Evolutionary conservation across 139 green algal genomes (phyloP), one percentile per base, ranked within the genome.

Genomic region (Micractinium conductrix): DNA sequence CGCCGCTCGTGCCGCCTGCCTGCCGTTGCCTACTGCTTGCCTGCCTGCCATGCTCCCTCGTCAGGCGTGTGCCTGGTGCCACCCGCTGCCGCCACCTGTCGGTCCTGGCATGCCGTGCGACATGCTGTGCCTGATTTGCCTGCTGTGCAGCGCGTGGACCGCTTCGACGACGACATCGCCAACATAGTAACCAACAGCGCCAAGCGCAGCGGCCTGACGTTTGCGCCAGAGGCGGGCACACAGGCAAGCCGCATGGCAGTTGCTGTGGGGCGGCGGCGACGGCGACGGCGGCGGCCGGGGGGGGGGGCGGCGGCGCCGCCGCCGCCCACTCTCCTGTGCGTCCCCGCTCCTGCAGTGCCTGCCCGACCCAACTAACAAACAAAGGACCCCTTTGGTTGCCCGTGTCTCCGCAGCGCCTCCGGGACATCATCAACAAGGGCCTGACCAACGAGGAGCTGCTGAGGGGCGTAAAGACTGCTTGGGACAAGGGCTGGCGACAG

Each of bases 361-460:
- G 48, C 14, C 12, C 48, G 48, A 58, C 48, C 48, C 14, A 14
- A 58, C 48, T 14, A 58, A 14, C 48, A 58, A 58, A 58, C 48
- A 58, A 58, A 58, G 48, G 48, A 10, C 48, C 12, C 48, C 14
- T 58, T 58, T 22, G 48, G 14, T 14, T 58, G 48, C 48, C 48
- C 30, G n/a, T 45, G 19, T 74, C 22, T 48, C n/a, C 37, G 50
- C 74, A 82, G 76, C 55, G 76, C 38, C 76, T 83, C 42, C 78
- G 78, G 17, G 78, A 83, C 78, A 83, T 83, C 78, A 83, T 83
- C 60, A 83, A 83, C 60, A 83, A 83, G 42, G 78, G 93, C 0
- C 85, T 96, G 9, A 96, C 93, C 40, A 94, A 96, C 74, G 91
- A 94, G 76, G 93, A 96, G 85, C 87, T 96, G 35, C 80, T 96